Percentiles rank a stretch among this genome's conserved stretches.
Conservation (phyloP, 495 filamentous ascomycete genomes). For the Aspergillus taichungensis region DNA sequence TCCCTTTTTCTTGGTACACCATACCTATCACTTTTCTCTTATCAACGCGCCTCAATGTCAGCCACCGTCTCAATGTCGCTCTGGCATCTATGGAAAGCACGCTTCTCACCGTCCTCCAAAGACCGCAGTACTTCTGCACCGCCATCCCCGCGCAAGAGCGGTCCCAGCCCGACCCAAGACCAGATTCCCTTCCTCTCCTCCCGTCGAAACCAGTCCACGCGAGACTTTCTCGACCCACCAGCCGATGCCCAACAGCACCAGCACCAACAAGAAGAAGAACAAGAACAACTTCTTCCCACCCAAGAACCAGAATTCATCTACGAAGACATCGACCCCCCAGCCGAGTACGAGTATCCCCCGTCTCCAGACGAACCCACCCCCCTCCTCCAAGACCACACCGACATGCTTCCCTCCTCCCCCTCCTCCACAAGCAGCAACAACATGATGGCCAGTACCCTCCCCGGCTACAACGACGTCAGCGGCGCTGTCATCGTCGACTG, state of each 20-base stretch:
- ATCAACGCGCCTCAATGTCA: not conserved
- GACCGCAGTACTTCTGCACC: not conserved
- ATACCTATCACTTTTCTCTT: no score
- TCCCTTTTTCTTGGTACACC: no score
- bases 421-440: not conserved
- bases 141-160: no score
- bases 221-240: not conserved
- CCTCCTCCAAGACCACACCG: not conserved
- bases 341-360: not conserved
- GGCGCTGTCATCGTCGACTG: constrained; percentile 22
- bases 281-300: no score
- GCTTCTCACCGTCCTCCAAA: not conserved
- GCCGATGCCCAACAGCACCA: constrained; percentile 1
- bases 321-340: constrained; percentile 13
- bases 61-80: not conserved
- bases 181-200: no score
- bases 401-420: not conserved
- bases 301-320: constrained; percentile 4
- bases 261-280: not conserved
- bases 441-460: constrained; percentile 6
- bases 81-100: not conserved
- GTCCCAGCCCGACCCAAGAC: no score
- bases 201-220: no score
- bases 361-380: not conserved
- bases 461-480: constrained; percentile 23